Evolutionary conservation across 2,329 filamentous ascomycete genomes (phyloP).

Genomic region (Rasamsonia emersonii): DNA sequence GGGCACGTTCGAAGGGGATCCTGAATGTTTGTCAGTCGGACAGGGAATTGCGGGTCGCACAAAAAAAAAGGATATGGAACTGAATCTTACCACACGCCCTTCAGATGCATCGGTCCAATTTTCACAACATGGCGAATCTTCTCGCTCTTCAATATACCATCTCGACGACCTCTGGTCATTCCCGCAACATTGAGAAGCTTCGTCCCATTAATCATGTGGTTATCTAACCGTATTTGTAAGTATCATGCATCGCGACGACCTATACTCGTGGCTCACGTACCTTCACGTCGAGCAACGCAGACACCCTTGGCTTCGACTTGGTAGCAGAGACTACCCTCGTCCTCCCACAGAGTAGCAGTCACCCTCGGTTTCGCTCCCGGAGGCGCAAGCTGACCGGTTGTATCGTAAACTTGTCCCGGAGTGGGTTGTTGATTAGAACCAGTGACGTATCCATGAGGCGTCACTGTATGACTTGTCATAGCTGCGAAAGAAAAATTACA

Average conservation of each 20-base stretch:
- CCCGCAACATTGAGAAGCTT: conserved; percentile 95
- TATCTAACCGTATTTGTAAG: conserved; percentile 65
- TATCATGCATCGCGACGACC: too few relatives aligned
- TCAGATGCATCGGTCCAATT: conserved; percentile 97
- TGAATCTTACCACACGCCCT: conserved; percentile 78
- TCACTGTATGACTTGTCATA: conserved; percentile 32
- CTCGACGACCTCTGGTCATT: conserved; percentile 91
- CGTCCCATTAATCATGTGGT: conserved; percentile 98
- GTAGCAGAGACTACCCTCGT: conserved; percentile 94
- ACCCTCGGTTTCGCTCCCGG: conserved; percentile 94
- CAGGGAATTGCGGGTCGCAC: neutral
- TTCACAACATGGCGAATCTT: conserved; percentile 96
- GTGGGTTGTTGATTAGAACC: conserved; percentile 36
- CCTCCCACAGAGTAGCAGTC: conserved; percentile 95
- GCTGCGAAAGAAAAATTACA: conserved; percentile 18
- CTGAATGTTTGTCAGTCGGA: conserved; percentile 39
- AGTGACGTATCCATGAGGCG: conserved; percentile 31
- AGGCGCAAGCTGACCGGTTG: conserved; percentile 84
- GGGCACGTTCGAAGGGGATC: conserved; percentile 95
- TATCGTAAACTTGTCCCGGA: conserved; percentile 66
- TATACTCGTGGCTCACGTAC: too few relatives aligned
- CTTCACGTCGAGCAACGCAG: conserved; percentile 88
- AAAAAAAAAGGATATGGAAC: neutral
- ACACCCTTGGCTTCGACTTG: conserved; percentile 95
- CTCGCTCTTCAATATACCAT: conserved; percentile 96